phyloP scores from a whole-genome alignment of 2,329 filamentous ascomycete genomes.

The Harringtonia lauricola region DNA sequence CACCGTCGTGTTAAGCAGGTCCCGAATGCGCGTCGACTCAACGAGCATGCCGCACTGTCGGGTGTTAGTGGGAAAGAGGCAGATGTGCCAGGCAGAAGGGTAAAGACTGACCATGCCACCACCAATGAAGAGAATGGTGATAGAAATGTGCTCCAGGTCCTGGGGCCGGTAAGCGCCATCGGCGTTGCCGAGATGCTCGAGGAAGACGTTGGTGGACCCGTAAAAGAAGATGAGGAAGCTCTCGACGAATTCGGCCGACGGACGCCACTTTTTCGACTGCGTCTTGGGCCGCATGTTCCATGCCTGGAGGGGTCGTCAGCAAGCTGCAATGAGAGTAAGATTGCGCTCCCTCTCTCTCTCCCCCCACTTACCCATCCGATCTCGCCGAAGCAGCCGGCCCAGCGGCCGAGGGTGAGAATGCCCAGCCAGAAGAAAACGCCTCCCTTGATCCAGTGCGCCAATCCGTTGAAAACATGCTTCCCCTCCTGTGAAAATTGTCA shows the following conservation, averaged over 20 bases:
- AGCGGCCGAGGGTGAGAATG: constrained; percentile 74
- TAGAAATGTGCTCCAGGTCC: constrained; percentile 86
- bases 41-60: constrained; percentile 68
- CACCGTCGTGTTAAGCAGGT: constrained; percentile 49
- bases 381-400: constrained; percentile 82
- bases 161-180: constrained; percentile 60
- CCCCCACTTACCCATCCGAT: constrained; percentile 74
- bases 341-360: no score
- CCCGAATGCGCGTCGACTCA: constrained; percentile 60
- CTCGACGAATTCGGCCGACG: constrained; percentile 81
- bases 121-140: constrained; percentile 87
- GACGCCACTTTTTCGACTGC: constrained; percentile 51
- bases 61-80: constrained; percentile 5
- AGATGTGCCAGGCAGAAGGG: background rate
- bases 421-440: constrained; percentile 94
- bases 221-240: constrained; percentile 86
- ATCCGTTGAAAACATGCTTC: constrained; percentile 61
- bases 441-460: constrained; percentile 91
- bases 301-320: constrained; percentile 33
- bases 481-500: constrained; percentile 41
- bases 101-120: constrained; percentile 62
- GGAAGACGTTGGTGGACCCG: constrained; percentile 79
- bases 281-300: constrained; percentile 73
- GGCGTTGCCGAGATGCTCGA: constrained; percentile 74
- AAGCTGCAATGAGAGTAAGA: no score